Evolutionary conservation across 1,284 basidiomycete species (phyloP).

Genomic region (Trametes hirsuta): DNA sequence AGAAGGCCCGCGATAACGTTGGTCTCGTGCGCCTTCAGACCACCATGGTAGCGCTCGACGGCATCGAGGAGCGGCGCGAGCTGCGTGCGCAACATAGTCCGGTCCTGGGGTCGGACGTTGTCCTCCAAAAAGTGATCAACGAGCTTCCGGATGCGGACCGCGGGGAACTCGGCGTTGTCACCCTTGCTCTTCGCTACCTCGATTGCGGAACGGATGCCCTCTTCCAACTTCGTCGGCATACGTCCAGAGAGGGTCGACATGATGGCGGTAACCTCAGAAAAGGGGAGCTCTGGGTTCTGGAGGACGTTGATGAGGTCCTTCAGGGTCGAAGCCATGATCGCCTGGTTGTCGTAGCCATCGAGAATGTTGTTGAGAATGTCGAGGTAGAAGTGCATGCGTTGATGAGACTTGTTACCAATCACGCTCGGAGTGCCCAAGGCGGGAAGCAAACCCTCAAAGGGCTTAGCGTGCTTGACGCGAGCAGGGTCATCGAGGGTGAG

Average conservation of each 20-base stretch:
- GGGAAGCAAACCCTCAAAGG: conserved; percentile 94
- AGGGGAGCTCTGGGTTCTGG: conserved; percentile 87
- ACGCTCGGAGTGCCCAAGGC: conserved; percentile 86
- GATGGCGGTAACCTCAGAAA: conserved; percentile 83
- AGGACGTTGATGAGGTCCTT: conserved; percentile 83
- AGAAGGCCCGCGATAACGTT: conserved; percentile 75
- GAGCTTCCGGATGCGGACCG: conserved; percentile 78
- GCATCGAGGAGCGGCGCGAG: conserved; percentile 77
- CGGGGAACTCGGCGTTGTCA: conserved; percentile 83
- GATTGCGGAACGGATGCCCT: conserved; percentile 79
- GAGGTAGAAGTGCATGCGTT: conserved; percentile 80
- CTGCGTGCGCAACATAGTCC: conserved; percentile 75
- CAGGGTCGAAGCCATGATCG: conserved; percentile 81
- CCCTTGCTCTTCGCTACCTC: conserved; percentile 76
- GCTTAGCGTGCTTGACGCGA: conserved; percentile 98
- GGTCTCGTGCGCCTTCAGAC: conserved; percentile 89
- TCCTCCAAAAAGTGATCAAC: conserved; percentile 88
- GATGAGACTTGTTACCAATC: conserved; percentile 90
- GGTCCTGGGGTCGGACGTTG: conserved; percentile 79
- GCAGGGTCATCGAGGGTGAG: conserved; percentile 95
- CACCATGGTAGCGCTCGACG: conserved; percentile 82
- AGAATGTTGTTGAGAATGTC: conserved; percentile 90
- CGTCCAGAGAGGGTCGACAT: conserved; percentile 92
- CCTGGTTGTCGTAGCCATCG: conserved; percentile 94
- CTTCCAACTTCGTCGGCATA: conserved; percentile 92